Conservation (phyloP, 805 yeast genomes). For the Candida hispaniensis region DNA sequence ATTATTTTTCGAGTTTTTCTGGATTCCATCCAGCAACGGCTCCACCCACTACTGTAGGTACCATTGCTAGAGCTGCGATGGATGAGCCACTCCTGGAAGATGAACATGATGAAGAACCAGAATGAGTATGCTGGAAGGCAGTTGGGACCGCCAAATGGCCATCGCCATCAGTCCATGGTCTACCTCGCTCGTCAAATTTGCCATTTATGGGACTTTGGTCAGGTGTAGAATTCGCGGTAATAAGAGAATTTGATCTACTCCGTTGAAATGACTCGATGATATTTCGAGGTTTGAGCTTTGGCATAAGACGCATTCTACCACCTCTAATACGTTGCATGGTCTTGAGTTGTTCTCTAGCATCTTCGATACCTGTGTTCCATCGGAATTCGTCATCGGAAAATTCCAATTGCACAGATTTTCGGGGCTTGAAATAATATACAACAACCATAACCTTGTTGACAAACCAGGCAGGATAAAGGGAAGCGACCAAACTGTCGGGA, state of each 20-base stretch:
- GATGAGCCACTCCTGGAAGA: constrained; percentile 20
- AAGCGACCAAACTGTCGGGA: constrained; percentile 49
- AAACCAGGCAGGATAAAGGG: constrained; percentile 21
- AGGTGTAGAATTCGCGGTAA: constrained; percentile 19
- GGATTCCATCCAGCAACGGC: constrained; percentile 44
- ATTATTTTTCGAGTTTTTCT: constrained; percentile 10
- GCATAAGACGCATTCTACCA: constrained; percentile 29
- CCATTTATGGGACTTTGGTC: constrained; percentile 11
- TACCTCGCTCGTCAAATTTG: constrained; percentile 8
- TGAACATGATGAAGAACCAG: constrained; percentile 19
- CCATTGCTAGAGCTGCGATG: constrained; percentile 39
- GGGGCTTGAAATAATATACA: too few species aligned
- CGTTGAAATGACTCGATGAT: constrained; percentile 18
- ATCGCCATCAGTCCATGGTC: constrained; percentile 8
- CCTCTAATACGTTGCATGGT: constrained; percentile 31
- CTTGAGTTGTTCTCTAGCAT: constrained; percentile 30
- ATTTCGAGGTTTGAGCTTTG: constrained; percentile 17
- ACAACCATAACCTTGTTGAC: constrained; percentile 1
- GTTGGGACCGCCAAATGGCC: constrained; percentile 21
- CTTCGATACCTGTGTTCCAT: constrained; percentile 34
- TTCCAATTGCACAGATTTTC: constrained; percentile 8
- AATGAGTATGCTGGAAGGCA: constrained; percentile 7
- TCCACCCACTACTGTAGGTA: constrained; percentile 47
- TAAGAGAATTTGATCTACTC: constrained; percentile 17
- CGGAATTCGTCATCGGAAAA: constrained; percentile 21